Percentiles rank a stretch among this genome's conserved stretches.
Evolutionary conservation across 768 basidiomycete genomes (phyloP).

Genomic region (Boletales sp.): DNA sequence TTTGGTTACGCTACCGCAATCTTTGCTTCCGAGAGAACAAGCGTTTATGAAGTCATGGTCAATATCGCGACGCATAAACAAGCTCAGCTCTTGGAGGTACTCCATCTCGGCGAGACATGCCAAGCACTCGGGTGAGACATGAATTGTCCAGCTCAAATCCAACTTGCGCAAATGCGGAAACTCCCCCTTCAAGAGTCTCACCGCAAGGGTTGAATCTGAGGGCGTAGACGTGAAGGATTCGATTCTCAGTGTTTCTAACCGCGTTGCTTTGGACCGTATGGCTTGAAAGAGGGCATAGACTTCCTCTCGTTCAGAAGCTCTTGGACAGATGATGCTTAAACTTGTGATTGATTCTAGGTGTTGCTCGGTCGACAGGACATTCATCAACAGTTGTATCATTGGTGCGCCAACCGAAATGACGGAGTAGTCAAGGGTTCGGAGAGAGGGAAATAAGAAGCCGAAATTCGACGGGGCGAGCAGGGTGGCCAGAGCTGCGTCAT

Average conservation of each 20-base stretch:
- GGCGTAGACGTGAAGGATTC: conserved; percentile 20
- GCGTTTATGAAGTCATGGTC: conserved; percentile 5
- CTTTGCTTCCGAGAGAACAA: not conserved
- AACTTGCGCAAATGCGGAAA: conserved; percentile 22
- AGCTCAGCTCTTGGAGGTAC: conserved; percentile 21
- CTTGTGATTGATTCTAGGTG: conserved; percentile 16
- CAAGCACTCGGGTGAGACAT: conserved; percentile 22
- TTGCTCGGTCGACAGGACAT: conserved; percentile 16
- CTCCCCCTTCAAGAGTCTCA: conserved; percentile 14
- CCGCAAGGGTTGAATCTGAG: conserved; percentile 6
- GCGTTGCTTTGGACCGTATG: conserved; percentile 18
- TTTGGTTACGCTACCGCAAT: not conserved
- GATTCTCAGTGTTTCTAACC: conserved; percentile 17
- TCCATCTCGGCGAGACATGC: conserved; percentile 18
- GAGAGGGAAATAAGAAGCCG: conserved; percentile 20
- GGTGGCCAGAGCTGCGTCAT: conserved; percentile 20
- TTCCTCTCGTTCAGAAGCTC: conserved; percentile 12
- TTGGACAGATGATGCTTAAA: conserved; percentile 24
- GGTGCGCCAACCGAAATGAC: conserved; percentile 22
- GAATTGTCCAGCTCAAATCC: conserved; percentile 22
- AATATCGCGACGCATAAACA: conserved; percentile 20
- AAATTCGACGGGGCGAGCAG: conserved; percentile 22
- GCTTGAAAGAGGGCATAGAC: conserved; percentile 22
- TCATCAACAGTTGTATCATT: conserved; percentile 16
- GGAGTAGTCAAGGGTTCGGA: conserved; percentile 25